Percentiles rank a stretch among this genome's conserved stretches.
These are phyloP conservation scores for Aquilaria yunnanensis DNA, from an alignment of 345 rosid species.

Conservation along the genomic window DNA sequence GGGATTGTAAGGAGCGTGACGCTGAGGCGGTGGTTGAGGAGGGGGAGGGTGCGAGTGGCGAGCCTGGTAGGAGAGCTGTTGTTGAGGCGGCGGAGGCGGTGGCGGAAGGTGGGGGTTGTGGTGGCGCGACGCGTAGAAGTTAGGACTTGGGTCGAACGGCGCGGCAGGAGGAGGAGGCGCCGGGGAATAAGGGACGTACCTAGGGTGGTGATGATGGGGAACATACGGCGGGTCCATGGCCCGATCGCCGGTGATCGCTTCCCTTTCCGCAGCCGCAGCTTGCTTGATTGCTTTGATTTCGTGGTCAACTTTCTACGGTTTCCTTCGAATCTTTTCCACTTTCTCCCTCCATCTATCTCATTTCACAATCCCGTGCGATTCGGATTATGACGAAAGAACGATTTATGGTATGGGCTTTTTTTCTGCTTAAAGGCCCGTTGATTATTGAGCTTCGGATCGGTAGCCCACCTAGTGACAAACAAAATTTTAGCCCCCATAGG, in stretches of 20 bases:
- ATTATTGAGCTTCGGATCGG: too few species aligned
- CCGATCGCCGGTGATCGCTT: slow-evolving; percentile 5
- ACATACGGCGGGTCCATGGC: slow-evolving; percentile 42
- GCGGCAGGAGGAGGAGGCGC: slow-evolving; percentile 14
- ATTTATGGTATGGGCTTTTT: too few species aligned
- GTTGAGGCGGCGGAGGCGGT: slow-evolving; percentile 19
- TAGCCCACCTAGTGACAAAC: too few species aligned
- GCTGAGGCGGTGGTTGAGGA: slow-evolving; percentile 19
- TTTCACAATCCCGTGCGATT: not conserved
- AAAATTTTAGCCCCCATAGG: too few species aligned
- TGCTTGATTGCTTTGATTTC: slow-evolving; percentile 5
- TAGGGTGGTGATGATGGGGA: slow-evolving; percentile 23
- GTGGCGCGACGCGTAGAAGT: slow-evolving; percentile 21
- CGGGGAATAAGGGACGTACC: slow-evolving; percentile 38
- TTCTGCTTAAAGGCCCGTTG: too few species aligned
- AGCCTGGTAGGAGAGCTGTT: slow-evolving; percentile 18
- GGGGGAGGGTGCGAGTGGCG: slow-evolving; percentile 15
- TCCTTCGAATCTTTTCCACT: not conserved
- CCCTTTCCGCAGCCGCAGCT: not conserved
- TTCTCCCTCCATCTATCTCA: not conserved
- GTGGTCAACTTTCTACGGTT: not conserved
- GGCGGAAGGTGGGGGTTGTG: slow-evolving; percentile 21
- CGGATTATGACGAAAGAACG: not conserved
- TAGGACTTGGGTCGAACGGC: slow-evolving; percentile 25
- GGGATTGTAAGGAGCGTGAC: slow-evolving; percentile 24